Conservation (phyloP, 2,329 filamentous ascomycete species). For the Graphilbum sp. region DNA sequence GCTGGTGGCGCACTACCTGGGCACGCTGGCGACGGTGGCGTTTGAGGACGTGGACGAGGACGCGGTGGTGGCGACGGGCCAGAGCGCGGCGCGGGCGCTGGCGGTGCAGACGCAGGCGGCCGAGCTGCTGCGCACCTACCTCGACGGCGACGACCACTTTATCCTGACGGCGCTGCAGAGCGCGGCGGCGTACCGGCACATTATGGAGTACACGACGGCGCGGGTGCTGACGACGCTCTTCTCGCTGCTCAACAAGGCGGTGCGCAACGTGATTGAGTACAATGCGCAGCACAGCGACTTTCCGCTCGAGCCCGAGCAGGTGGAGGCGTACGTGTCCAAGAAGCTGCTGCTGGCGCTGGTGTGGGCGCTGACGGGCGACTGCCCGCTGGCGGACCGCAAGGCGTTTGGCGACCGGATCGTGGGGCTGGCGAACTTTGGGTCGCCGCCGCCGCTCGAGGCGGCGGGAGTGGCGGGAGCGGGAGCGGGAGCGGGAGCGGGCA, state of each 20-base stretch:
- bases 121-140: slow-evolving; percentile 56
- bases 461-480: slow-evolving; percentile 51
- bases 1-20: slow-evolving; percentile 85
- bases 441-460: slow-evolving; percentile 39
- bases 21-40: slow-evolving; percentile 61
- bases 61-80: slow-evolving; percentile 50
- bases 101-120: slow-evolving; percentile 66
- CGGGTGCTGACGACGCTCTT: slow-evolving; percentile 87
- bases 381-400: slow-evolving; percentile 75
- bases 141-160: slow-evolving; percentile 43
- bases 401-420: slow-evolving; percentile 73
- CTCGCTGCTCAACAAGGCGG: slow-evolving; percentile 86
- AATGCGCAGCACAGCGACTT: slow-evolving; percentile 92
- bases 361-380: slow-evolving; percentile 94
- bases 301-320: slow-evolving; percentile 73
- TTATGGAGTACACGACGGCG: slow-evolving; percentile 94
- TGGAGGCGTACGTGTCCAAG: slow-evolving; percentile 81
- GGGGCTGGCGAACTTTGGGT: slow-evolving; percentile 69
- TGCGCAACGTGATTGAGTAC: slow-evolving; percentile 86
- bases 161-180: slow-evolving; percentile 61
- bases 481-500: neutral
- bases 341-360: slow-evolving; percentile 85
- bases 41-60: slow-evolving; percentile 97
- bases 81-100: slow-evolving; percentile 62
- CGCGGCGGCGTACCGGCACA: slow-evolving; percentile 70